phyloP scores from a whole-genome alignment of 1,284 basidiomycete species.

The Trametes sp. region DNA sequence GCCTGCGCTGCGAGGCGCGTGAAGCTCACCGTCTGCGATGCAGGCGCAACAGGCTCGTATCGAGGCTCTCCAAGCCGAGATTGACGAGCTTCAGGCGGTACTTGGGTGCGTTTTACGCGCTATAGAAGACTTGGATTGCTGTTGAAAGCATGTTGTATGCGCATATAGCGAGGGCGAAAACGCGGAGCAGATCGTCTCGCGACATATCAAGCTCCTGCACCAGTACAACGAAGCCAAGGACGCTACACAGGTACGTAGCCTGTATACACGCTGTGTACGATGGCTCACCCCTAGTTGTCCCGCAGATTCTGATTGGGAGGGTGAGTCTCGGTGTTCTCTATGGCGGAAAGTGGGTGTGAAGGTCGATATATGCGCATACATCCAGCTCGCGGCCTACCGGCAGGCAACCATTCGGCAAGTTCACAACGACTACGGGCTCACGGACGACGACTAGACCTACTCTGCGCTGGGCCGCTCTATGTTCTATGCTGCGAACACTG shows the following conservation, averaged over 20 bases:
- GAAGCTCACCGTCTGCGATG: too few species aligned
- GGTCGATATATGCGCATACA: constrained; percentile 10
- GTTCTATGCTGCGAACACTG: too few species aligned
- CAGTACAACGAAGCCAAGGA: constrained; percentile 84
- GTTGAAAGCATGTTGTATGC: too few species aligned
- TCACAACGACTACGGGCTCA: constrained; percentile 73
- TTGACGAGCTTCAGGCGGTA: constrained; percentile 54
- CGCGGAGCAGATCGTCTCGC: constrained; percentile 69
- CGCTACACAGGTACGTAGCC: constrained; percentile 66
- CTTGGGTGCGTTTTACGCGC: constrained; percentile 55
- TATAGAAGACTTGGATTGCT: not conserved
- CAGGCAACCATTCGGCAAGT: constrained; percentile 73
- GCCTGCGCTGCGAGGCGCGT: too few species aligned
- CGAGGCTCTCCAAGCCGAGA: constrained; percentile 59
- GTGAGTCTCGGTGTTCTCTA: not conserved
- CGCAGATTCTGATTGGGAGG: constrained; percentile 3
- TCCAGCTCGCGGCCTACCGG: constrained; percentile 68
- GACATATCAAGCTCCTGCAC: constrained; percentile 76
- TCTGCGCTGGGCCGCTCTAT: too few species aligned
- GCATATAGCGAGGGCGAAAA: constrained; percentile 55
- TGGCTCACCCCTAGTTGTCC: not conserved
- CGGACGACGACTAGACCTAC: constrained; percentile 44
- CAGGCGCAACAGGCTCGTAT: constrained; percentile 65
- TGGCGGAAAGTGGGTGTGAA: too few species aligned
- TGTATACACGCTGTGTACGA: not conserved